Conservation (phyloP, 305 asterid species). For the Fraxinus baroniana region DNA sequence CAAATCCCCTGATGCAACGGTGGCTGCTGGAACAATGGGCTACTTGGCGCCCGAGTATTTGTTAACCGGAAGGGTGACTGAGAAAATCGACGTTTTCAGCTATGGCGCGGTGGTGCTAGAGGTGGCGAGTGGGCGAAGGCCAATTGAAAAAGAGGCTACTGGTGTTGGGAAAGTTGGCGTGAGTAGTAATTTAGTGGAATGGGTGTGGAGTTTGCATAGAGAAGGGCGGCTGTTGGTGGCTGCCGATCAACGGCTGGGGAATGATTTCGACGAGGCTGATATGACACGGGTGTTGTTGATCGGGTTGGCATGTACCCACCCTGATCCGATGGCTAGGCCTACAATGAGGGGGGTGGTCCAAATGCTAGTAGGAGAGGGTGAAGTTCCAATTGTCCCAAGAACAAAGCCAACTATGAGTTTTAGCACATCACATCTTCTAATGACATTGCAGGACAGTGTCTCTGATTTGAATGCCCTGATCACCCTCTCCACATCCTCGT, state of each 20-base stretch:
- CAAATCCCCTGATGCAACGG: conserved; percentile 82
- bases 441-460: conserved; percentile 81
- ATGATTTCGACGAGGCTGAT: conserved; percentile 52
- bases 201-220: conserved; percentile 81
- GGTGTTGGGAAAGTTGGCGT: conserved; percentile 37
- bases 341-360: conserved; percentile 76
- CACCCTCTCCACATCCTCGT: conserved; percentile 61
- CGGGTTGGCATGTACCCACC: conserved; percentile 77
- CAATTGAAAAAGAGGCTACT: conserved; percentile 56
- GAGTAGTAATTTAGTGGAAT: conserved; percentile 61
- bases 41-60: conserved; percentile 87
- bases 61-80: conserved; percentile 77
- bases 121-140: conserved; percentile 86
- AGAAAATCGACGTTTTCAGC: conserved; percentile 77
- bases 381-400: conserved; percentile 70
- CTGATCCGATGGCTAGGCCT: conserved; percentile 78
- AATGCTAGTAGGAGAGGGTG: conserved; percentile 72
- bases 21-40: conserved; percentile 95
- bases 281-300: conserved; percentile 60
- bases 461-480: conserved; percentile 72
- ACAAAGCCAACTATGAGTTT: conserved; percentile 59
- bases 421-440: conserved; percentile 55
- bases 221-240: conserved; percentile 56
- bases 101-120: conserved; percentile 82
- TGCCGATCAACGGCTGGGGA: conserved; percentile 47